phyloP scores from a whole-genome alignment of 768 basidiomycete genomes.

The Serendipita vermifera region DNA sequence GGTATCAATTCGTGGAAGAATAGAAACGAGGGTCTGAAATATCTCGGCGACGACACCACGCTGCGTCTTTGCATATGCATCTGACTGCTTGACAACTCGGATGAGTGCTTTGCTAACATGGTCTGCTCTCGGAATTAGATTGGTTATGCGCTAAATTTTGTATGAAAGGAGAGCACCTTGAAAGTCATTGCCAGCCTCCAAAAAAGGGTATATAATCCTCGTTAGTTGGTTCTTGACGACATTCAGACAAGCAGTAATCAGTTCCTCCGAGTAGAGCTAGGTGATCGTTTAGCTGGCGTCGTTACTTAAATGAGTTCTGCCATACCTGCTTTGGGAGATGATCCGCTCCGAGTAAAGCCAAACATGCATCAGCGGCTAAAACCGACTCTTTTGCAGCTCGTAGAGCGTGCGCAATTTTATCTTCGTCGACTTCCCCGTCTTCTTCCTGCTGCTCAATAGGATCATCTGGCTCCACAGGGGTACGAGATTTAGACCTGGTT shows the following conservation, averaged over 20 bases:
- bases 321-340: constrained; percentile 75
- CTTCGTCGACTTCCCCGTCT: constrained; percentile 38
- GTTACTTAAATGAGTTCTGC: neutral
- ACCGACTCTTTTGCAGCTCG: constrained; percentile 60
- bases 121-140: constrained; percentile 32
- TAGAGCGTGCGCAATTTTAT: constrained; percentile 37
- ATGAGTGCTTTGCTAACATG: constrained; percentile 1
- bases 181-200: constrained; percentile 40
- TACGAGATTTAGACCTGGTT: constrained; percentile 32
- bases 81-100: constrained; percentile 16
- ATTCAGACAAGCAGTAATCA: constrained; percentile 65
- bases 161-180: constrained; percentile 12
- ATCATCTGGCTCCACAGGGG: constrained; percentile 23
- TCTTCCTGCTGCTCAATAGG: constrained; percentile 24
- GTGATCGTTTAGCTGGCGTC: neutral
- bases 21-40: constrained; percentile 57
- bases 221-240: constrained; percentile 70
- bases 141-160: constrained; percentile 18
- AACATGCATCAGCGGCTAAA: constrained; percentile 69
- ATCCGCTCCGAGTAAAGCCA: constrained; percentile 65
- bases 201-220: constrained; percentile 71
- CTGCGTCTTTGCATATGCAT: constrained; percentile 20
- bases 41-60: constrained; percentile 34
- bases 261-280: constrained; percentile 87
- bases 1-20: constrained; percentile 60